These are phyloP conservation scores for Tillandsia leiboldiana DNA, from an alignment of 176 grass and related monocot genomes.

Conservation along the genomic window DNA sequence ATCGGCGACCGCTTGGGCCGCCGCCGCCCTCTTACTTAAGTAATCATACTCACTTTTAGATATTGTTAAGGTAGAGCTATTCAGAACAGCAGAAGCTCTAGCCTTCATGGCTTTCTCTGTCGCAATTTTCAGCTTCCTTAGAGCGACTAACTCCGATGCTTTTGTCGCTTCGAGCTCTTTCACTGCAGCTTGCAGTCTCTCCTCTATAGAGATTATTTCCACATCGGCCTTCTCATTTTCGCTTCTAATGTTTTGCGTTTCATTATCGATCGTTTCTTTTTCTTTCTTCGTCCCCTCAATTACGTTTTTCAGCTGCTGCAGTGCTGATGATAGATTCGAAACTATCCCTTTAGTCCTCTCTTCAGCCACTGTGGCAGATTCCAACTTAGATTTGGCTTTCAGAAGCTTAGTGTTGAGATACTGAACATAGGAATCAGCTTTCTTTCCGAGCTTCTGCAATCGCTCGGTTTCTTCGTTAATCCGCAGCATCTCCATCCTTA, in stretches of 20 bases:
- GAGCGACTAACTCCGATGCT: constrained; percentile 40
- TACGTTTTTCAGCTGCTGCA: constrained; percentile 57
- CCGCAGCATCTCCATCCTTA: constrained; percentile 45
- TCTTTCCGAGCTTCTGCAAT: constrained; percentile 49
- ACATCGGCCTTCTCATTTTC: constrained; percentile 25
- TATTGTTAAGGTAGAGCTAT: constrained; percentile 32
- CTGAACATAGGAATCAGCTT: constrained; percentile 45
- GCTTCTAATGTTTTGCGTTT: constrained; percentile 27
- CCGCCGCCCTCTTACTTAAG: constrained; percentile 37
- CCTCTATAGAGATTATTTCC: constrained; percentile 29
- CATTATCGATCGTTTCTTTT: constrained; percentile 31
- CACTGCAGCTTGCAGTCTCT: constrained; percentile 22
- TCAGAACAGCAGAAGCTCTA: constrained; percentile 16
- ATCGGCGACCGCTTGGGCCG: constrained; percentile 47
- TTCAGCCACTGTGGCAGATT: constrained; percentile 32
- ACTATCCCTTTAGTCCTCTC: constrained; percentile 55
- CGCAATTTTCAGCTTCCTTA: constrained; percentile 49
- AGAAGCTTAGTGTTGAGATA: constrained; percentile 67
- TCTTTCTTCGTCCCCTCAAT: constrained; percentile 38
- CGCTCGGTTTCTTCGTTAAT: constrained; percentile 31
- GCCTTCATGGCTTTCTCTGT: constrained; percentile 35
- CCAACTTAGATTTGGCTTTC: constrained; percentile 53
- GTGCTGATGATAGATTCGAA: constrained; percentile 42
- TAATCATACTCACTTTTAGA: constrained; percentile 87
- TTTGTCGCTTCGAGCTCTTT: constrained; percentile 58